Conservation (phyloP, 306 rosid species). For the Urtica urens region DNA sequence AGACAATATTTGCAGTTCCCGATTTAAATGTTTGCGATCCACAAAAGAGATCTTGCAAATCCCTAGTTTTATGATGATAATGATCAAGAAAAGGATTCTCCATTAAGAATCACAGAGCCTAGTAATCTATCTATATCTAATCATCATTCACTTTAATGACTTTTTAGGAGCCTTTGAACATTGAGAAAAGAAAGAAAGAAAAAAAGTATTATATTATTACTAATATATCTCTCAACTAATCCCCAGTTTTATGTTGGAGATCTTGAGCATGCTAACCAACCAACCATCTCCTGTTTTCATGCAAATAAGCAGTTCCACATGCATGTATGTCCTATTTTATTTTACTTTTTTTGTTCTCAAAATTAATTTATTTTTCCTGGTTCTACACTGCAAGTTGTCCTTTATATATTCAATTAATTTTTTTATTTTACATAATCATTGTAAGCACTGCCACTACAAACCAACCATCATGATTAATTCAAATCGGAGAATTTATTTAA, state of each 20-base stretch:
- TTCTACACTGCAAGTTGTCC: background rate
- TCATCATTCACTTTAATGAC: conserved; percentile 6
- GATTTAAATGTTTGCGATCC: conserved; percentile 1
- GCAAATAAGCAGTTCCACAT: conserved; percentile 1
- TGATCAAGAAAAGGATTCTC: conserved; percentile 4
- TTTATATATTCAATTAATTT: background rate
- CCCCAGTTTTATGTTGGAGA: conserved; percentile 18
- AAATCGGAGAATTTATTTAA: background rate
- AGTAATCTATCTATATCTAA: no score
- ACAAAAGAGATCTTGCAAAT: conserved; percentile 8
- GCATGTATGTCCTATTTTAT: background rate
- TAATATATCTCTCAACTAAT: background rate
- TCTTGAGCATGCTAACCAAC: conserved; percentile 6
- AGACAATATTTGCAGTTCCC: conserved; percentile 16
- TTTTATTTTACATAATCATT: background rate
- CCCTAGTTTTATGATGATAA: conserved; percentile 11
- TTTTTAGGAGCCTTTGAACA: conserved; percentile 1
- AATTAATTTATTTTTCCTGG: no score
- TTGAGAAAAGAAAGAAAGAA: background rate
- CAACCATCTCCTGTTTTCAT: conserved; percentile 5
- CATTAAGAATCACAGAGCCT: no score
- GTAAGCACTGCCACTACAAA: no score
- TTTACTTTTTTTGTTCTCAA: no score
- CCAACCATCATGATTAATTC: background rate
- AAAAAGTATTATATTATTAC: background rate